These are phyloP conservation scores for Microstegium vimineum DNA, from an alignment of 176 grass and related monocot genomes.

Conservation along the genomic window DNA sequence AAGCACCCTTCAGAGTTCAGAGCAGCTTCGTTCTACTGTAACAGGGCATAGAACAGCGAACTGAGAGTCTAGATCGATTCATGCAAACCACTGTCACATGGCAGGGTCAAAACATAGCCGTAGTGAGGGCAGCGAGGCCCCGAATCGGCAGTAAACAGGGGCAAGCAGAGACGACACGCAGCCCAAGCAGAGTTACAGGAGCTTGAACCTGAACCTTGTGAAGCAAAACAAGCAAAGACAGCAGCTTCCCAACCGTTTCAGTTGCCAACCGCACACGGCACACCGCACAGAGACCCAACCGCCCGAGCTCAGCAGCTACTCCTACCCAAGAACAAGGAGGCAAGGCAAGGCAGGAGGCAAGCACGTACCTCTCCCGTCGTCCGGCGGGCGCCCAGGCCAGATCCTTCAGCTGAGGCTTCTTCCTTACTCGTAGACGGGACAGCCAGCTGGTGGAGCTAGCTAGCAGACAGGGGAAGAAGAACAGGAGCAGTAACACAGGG, in stretches of 20 bases:
- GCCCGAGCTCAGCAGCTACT: not conserved
- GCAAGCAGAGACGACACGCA: not conserved
- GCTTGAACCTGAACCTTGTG: not conserved
- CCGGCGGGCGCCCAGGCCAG: not conserved
- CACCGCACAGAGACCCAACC: too few relatives aligned
- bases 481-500: not conserved
- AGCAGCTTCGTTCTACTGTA: not conserved
- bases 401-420: not conserved
- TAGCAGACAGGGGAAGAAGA: not conserved
- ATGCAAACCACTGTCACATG: not conserved
- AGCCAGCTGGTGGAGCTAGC: not conserved
- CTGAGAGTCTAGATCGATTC: not conserved
- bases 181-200: not conserved
- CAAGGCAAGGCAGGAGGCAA: not conserved
- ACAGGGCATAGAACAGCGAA: not conserved
- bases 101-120: too few relatives aligned
- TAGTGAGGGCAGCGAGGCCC: not conserved
- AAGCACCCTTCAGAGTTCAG: not conserved
- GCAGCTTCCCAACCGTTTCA: not conserved
- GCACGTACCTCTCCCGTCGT: conserved; percentile 16
- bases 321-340: not conserved
- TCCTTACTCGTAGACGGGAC: not conserved
- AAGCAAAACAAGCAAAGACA: not conserved
- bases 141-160: not conserved
- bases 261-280: not conserved